phyloP scores from a whole-genome alignment of 805 yeast species.

The Starmerella riodocensis region DNA sequence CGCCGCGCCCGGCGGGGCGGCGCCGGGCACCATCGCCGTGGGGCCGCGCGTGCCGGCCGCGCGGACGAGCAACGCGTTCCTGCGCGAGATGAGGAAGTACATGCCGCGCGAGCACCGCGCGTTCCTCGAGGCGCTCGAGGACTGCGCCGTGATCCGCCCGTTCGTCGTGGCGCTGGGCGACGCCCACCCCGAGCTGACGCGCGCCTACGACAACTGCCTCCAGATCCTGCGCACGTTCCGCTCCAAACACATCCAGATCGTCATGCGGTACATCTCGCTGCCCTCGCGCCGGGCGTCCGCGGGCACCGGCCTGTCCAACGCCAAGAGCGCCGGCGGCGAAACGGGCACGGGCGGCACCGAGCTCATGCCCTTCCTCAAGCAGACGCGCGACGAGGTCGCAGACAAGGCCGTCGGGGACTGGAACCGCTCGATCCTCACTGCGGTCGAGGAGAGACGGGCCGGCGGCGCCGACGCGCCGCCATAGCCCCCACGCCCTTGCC shows the following conservation, averaged over 20 bases:
- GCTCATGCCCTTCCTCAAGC: conserved; percentile 78
- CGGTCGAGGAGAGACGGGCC: too few relatives aligned
- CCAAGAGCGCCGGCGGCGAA: conserved; percentile 35
- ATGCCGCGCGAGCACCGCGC: conserved; percentile 83
- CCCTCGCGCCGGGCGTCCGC: conserved; percentile 50
- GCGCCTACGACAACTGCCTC: conserved; percentile 76
- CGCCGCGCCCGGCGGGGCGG: conserved; percentile 5
- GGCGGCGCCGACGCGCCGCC: too few relatives aligned
- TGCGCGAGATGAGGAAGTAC: conserved; percentile 71
- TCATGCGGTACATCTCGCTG: conserved; percentile 69
- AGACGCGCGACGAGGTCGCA: conserved; percentile 92
- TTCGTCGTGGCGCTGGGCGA: conserved; percentile 39
- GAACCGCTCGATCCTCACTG: conserved; percentile 50
- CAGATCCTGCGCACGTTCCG: conserved; percentile 81
- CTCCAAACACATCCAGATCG: conserved; percentile 87
- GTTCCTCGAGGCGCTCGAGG: conserved; percentile 50
- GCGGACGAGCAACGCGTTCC: conserved; percentile 33
- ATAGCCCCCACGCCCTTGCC: too few relatives aligned
- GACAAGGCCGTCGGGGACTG: conserved; percentile 85
- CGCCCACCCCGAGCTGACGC: conserved; percentile 40
- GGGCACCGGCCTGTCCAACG: conserved; percentile 42
- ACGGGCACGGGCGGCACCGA: conserved; percentile 91
- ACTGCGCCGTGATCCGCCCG: conserved; percentile 47
- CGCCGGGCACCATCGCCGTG: background rate
- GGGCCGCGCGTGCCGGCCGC: conserved; percentile 1